Evolutionary conservation across 441 rosid genomes (phyloP).

Genomic region (Croton setiger): DNA sequence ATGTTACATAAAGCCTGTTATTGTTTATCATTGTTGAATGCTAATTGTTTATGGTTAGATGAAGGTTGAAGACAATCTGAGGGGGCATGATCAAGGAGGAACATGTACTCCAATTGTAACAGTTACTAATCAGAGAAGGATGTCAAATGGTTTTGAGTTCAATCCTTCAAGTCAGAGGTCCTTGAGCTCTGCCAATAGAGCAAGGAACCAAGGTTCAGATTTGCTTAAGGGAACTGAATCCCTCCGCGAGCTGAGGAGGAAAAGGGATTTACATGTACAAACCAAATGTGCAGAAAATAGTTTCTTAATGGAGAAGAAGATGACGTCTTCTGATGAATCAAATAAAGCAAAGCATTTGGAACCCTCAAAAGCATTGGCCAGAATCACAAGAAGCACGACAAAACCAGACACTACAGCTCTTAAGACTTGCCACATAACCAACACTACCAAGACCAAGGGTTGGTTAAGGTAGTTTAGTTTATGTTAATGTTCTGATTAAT

Average conservation of each 20-base stretch:
- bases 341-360: slow-evolving; percentile 25
- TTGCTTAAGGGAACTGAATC: background rate
- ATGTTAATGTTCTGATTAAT: background rate
- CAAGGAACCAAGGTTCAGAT: slow-evolving; percentile 4
- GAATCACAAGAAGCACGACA: slow-evolving; percentile 31
- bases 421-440: slow-evolving; percentile 14
- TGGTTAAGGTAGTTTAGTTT: slow-evolving; percentile 31
- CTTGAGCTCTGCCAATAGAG: slow-evolving; percentile 24
- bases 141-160: slow-evolving; percentile 17
- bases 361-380: slow-evolving; percentile 33
- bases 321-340: slow-evolving; percentile 21
- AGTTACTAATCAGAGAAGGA: slow-evolving; percentile 3
- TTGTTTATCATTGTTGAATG: background rate
- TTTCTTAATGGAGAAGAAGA: slow-evolving; percentile 29
- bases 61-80: slow-evolving; percentile 18
- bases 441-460: slow-evolving; percentile 24
- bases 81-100: slow-evolving; percentile 13
- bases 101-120: slow-evolving; percentile 18
- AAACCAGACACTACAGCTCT: slow-evolving; percentile 20
- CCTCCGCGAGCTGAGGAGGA: slow-evolving; percentile 32
- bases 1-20: no score
- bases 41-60: slow-evolving; percentile 10
- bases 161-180: slow-evolving; percentile 26
- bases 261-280: slow-evolving; percentile 28
- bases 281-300: slow-evolving; percentile 38